A percentile compares a stretch with the other conserved stretches of the same genome.
phyloP scores from a whole-genome alignment of 768 basidiomycete genomes.

The Boletus reticuloceps region DNA sequence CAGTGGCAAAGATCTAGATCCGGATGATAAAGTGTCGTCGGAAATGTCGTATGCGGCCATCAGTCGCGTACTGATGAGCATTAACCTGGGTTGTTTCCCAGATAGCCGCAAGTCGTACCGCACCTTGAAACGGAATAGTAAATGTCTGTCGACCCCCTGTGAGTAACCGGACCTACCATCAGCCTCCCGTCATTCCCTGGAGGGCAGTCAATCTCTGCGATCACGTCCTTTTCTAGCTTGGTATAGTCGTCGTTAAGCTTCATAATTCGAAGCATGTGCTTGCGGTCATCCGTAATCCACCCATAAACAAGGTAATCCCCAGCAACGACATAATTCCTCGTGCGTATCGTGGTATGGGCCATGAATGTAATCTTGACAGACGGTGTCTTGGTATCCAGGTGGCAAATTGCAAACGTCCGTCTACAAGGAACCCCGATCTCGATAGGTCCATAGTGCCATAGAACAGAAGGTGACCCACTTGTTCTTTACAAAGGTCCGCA shows the following conservation, averaged over 20 bases:
- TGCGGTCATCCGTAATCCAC: conserved; percentile 30
- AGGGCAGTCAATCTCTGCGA: conserved; percentile 29
- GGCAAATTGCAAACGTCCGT: conserved; percentile 26
- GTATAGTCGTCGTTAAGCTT: conserved; percentile 28
- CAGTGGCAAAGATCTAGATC: conserved; percentile 2
- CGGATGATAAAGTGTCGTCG: conserved; percentile 11
- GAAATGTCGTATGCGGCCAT: conserved; percentile 31
- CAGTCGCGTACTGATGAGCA: conserved; percentile 27
- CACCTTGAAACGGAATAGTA: conserved; percentile 10
- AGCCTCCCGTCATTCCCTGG: conserved; percentile 25
- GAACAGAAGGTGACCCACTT: conserved; percentile 12
- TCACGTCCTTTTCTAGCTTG: conserved; percentile 16
- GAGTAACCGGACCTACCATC: conserved; percentile 15
- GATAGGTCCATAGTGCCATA: not conserved
- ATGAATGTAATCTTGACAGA: conserved; percentile 25
- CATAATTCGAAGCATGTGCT: conserved; percentile 29
- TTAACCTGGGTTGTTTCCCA: conserved; percentile 21
- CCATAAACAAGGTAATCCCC: conserved; percentile 29
- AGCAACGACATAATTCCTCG: conserved; percentile 24
- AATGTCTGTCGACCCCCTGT: not conserved
- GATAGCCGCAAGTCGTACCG: conserved; percentile 30
- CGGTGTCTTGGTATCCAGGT: conserved; percentile 24
- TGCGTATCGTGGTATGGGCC: conserved; percentile 20
- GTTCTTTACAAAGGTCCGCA: conserved; percentile 28
- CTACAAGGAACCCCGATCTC: not conserved